Conservation (phyloP, 345 rosid genomes). For the Camelina laxa region DNA sequence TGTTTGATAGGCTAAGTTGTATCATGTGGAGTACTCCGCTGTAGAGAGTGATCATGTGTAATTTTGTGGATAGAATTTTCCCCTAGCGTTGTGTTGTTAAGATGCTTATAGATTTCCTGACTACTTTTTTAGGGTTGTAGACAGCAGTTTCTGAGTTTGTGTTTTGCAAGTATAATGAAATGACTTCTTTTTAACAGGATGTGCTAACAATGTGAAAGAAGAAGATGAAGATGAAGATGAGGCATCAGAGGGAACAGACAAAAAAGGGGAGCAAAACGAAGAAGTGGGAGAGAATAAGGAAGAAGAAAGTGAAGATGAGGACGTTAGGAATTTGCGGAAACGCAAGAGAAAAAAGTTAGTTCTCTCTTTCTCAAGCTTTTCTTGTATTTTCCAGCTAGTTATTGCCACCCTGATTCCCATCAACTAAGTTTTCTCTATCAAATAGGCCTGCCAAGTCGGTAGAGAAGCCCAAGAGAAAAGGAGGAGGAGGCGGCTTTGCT, state of each 20-base stretch:
- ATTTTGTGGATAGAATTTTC: background rate
- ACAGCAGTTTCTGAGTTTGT: conserved; percentile 24
- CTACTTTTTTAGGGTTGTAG: background rate
- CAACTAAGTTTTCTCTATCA: conserved; percentile 26
- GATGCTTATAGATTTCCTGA: conserved; percentile 11
- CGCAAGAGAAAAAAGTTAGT: conserved; percentile 57
- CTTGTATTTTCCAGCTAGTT: conserved; percentile 1
- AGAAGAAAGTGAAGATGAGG: conserved; percentile 41
- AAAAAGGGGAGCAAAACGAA: conserved; percentile 41
- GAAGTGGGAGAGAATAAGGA: conserved; percentile 44
- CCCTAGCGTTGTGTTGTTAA: background rate
- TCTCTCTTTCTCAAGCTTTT: conserved; percentile 26
- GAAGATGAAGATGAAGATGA: conserved; percentile 28
- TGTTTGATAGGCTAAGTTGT: background rate
- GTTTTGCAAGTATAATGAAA: conserved; percentile 16
- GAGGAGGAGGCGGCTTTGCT: conserved; percentile 86
- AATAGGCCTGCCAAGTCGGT: conserved; percentile 62
- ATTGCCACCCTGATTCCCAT: background rate
- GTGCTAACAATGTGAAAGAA: conserved; percentile 34
- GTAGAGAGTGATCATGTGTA: conserved; percentile 21
- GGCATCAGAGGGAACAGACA: conserved; percentile 40
- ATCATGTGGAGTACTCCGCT: conserved; percentile 3
- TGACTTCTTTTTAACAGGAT: conserved; percentile 25
- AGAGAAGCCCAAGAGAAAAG: conserved; percentile 70
- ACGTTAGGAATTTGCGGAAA: conserved; percentile 41